A percentile compares a stretch with the other conserved stretches of the same genome.
These are phyloP conservation scores for Globisporangium recalcitrans DNA, from an alignment of 352 stramenopile genomes.

Conservation along the genomic window DNA sequence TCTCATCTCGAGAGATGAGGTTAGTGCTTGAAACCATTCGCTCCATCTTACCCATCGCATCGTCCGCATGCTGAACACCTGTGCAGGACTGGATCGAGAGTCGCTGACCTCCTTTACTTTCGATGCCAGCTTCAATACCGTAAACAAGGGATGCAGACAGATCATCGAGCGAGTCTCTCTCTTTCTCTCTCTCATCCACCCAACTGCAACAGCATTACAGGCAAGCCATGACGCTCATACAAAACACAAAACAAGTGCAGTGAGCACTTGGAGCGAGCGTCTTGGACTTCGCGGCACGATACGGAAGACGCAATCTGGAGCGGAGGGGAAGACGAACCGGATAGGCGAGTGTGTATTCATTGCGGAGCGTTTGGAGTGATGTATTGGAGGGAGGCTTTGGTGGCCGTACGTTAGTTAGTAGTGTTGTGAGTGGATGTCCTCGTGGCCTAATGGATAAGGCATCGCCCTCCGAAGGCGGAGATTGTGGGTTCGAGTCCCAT, in stretches of 20 bases:
- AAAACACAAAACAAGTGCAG: neutral
- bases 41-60: neutral
- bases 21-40: neutral
- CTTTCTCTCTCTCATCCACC: neutral
- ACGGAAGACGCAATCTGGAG: neutral
- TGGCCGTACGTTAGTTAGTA: neutral
- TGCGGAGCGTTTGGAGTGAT: neutral
- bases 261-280: no score
- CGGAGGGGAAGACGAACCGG: neutral
- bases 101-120: no score
- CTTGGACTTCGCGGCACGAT: neutral
- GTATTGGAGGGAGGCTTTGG: neutral
- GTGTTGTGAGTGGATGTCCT: neutral
- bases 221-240: neutral
- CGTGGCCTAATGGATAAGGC: conserved; percentile 20
- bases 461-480: conserved; percentile 21
- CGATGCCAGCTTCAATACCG: neutral
- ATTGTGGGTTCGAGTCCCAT: conserved; percentile 23
- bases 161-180: neutral
- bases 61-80: no score
- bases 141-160: neutral
- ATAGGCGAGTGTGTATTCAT: neutral
- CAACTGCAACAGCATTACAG: neutral
- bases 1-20: neutral
- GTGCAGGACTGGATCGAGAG: no score